Base-by-base conservation (phyloP, 805 yeast species). In the Kazachstania psychrophila region DNA sequence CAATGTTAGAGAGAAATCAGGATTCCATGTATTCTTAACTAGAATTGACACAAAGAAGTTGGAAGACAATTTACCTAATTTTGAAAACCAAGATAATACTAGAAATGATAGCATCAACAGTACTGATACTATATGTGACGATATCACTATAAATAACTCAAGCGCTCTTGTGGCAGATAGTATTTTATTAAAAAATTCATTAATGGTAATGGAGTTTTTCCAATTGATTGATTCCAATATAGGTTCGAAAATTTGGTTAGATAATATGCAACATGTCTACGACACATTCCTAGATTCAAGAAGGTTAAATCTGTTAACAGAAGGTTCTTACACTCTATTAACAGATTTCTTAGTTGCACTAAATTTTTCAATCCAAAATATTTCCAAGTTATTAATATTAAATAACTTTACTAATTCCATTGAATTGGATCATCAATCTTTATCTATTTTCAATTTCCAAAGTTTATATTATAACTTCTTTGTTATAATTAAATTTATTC, bases 331-430 rank as follows among this genome's bases (percentile, higher is more conserved):
- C 33, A 44, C 44, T 25, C 30, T 54, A 15, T 39, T 55, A 28
- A 49, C 55, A 4, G 57, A 58, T 43, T 53, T 56, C 19, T 40
- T 58, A n/a, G 54, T 55, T 3, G 51, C 60, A 1, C 38, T 56
- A 27, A 58, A 54, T 33, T 55, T 45, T 33, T 58, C 62, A 3
- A 55, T 56, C n/a, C 54, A 54, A 34, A 58, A 56, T 36, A 44
- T 58, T 25, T 42, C 56, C 3, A 44, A 44, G 7, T 26, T 56
- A 11, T 43, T 54, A 33, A 30, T 41, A 17, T 34, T 44, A 7
- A 38, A 45, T 13, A 46, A 48, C 14, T 28, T 40, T n/a, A 37
- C 43, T 5, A 39, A 41, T 4, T 23, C 25, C 1, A 44, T 49
- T 9, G 42, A 45, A 11, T 36, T 56, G 13, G 49, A 54, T 31